Evolutionary conservation across 306 rosid species (phyloP), one percentile per base, ranked within the genome.

Genomic region (Carpinus fangiana): DNA sequence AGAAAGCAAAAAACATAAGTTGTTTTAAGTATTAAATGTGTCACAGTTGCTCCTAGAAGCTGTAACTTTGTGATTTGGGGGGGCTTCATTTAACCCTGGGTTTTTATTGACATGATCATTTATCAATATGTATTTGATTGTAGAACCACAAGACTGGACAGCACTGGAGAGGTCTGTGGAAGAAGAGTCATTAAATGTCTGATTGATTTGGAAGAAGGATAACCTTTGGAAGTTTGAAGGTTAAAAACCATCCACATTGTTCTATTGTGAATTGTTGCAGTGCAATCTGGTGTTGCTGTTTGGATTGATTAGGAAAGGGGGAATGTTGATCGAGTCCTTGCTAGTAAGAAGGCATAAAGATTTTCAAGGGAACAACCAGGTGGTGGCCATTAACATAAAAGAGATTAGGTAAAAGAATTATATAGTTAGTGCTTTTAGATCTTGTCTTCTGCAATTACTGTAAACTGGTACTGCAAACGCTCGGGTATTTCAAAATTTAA

Each of bases 91-190:
- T 56, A 56, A 60, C 2, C 66, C 77, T 48, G 7, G 45, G 8
- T 47, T 73, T 82, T 77, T 73, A 64, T 85, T 73, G 85, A 70
- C 69, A 62, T 62, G 41, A 12, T 31, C 45, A 62, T 62, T 62
- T 18, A 62, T 13, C 65, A 62, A 5, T 34, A 28, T 62, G 17
- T 62, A 17, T 62, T 31, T 62, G 20, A 43, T 11, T 78, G 78
- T 93, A 95, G 98, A 91, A 86, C 53, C 83, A 38, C 93, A 74
- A 87, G 90, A 88, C 68, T 82, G 98, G 98, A 80, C 31, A 13
- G 62, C 79, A 78, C 18, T 81, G 91, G 98, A 90, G 74, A 90
- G 93, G 88, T 95, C 88, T 67, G 60, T 76, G 1, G 97, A 95
- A 81, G 82, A 90, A 48, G 96, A 94, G 80, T 96, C 98, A 12